Evolutionary conservation across 2,329 filamentous ascomycete species (phyloP), one percentile per base, ranked within the genome.

Genomic region (Dactylellina parvicollis): DNA sequence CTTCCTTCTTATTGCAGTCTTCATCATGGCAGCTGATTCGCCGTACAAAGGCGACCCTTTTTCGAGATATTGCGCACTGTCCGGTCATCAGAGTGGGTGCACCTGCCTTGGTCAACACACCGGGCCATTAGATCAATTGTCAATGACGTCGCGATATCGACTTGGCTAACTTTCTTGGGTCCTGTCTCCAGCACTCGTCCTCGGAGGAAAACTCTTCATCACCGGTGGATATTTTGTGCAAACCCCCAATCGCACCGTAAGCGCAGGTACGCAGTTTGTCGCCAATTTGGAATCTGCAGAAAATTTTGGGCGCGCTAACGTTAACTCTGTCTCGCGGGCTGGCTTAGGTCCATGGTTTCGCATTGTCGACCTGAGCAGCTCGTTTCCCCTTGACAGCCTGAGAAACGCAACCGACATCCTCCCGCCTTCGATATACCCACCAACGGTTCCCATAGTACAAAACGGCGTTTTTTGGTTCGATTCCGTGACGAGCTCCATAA

Each of bases 261-360:
- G 64, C 26, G 64, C 34, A 24, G 54, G 54, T 67, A 67, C 2
- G 36, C 4, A 46, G 22, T 14, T 9, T 30, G 2, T 22, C n/a
- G 22, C 12, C 4, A 44, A 44, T 28, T 12, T 8, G 5, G 3
- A 47, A 47, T 47, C 5, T 16, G 22, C 1, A 24, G 20, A 52
- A 52, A 34, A 20, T 34, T 36, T 52, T 10, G 10, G n/a, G 34
- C 7, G 8, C 3, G 16, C 42, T 28, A 10, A 40, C 30, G 3
- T 8, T 46, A 8, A 24, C 12, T 38, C 32, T 4, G 2, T 46
- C 24, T 12, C 36, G n/a, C n/a, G n/a, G n/a, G n/a, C n/a, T n/a
- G n/a, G n/a, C n/a, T 9, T 9, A 67, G 62, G 64, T 5, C 64
- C 64, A 20, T 69, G 64, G 64, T 60, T 69, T 60, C 64, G 64